These are phyloP conservation scores for Besnoitia besnoiti DNA, from an alignment of 169 alveolate species.

Conservation along the genomic window DNA sequence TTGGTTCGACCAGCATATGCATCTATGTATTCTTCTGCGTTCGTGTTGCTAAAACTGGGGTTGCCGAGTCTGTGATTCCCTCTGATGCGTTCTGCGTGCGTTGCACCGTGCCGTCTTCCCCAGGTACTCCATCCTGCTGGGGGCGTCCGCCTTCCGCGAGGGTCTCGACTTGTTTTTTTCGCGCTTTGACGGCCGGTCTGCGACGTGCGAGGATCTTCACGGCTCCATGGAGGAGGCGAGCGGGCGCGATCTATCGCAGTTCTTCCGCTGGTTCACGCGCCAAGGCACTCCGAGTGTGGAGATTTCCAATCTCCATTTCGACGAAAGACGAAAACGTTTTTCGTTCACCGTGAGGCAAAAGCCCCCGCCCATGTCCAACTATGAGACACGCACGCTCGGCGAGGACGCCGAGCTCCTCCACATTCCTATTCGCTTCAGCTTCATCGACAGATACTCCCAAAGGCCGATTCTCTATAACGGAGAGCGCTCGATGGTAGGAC, in stretches of 20 bases:
- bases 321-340: conserved; percentile 70
- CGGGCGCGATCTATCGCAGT: conserved; percentile 81
- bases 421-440: conserved; percentile 86
- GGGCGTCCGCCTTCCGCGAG: conserved; percentile 88
- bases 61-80: too few species aligned
- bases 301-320: conserved; percentile 69
- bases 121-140: conserved; percentile 86
- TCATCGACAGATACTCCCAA: conserved; percentile 78
- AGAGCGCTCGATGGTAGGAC: not conserved
- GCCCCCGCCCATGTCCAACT: not conserved
- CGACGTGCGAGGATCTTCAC: conserved; percentile 92
- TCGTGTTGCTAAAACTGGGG: too few species aligned
- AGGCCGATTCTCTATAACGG: not conserved
- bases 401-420: conserved; percentile 80
- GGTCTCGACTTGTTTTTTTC: conserved; percentile 89
- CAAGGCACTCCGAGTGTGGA: conserved; percentile 76
- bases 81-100: too few species aligned
- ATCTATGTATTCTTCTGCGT: too few species aligned
- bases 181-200: conserved; percentile 89
- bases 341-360: conserved; percentile 80
- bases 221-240: conserved; percentile 89
- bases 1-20: too few species aligned
- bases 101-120: too few species aligned
- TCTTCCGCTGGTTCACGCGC: conserved; percentile 85
- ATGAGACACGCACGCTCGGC: conserved; percentile 63